Evolutionary conservation across 108 stramenopile genomes (phyloP).

Genomic region (Seminavis robusta): DNA sequence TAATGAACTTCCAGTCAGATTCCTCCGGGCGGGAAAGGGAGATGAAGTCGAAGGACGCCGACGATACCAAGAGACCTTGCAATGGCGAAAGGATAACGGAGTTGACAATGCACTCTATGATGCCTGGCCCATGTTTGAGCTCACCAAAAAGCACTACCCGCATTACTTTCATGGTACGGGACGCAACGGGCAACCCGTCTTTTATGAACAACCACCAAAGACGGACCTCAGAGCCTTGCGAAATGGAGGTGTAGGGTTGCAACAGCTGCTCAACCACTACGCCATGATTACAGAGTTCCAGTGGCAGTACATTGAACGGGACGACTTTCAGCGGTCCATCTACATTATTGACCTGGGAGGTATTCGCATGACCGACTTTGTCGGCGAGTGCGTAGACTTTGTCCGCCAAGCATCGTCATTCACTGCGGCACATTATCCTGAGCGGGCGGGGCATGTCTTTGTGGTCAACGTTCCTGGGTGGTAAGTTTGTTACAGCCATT

Average conservation of each 20-base stretch:
- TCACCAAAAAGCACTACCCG: constrained; percentile 64
- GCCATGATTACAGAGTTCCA: constrained; percentile 69
- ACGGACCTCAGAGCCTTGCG: constrained; percentile 56
- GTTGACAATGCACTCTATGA: constrained; percentile 56
- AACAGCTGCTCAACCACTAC: constrained; percentile 61
- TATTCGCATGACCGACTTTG: constrained; percentile 70
- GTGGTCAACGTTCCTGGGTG: constrained; percentile 57
- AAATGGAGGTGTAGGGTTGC: constrained; percentile 38
- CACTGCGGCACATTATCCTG: constrained; percentile 70
- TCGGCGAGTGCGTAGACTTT: constrained; percentile 69
- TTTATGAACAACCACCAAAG: constrained; percentile 65
- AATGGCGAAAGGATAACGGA: constrained; percentile 57
- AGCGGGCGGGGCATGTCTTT: constrained; percentile 56
- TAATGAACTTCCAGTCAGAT: constrained; percentile 48
- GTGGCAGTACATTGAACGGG: constrained; percentile 62
- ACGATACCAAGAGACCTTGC: constrained; percentile 55
- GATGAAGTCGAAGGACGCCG: constrained; percentile 50
- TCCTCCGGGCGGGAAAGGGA: constrained; percentile 67
- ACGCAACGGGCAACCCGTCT: constrained; percentile 49
- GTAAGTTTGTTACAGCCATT: no score
- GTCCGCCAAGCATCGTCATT: constrained; percentile 51
- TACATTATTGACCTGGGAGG: constrained; percentile 73
- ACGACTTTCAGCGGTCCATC: constrained; percentile 52
- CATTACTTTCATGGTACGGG: constrained; percentile 68
- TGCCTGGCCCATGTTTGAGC: constrained; percentile 51